Evolutionary conservation across 805 yeast species (phyloP).

Genomic region (Wickerhamomyces silvicola): DNA sequence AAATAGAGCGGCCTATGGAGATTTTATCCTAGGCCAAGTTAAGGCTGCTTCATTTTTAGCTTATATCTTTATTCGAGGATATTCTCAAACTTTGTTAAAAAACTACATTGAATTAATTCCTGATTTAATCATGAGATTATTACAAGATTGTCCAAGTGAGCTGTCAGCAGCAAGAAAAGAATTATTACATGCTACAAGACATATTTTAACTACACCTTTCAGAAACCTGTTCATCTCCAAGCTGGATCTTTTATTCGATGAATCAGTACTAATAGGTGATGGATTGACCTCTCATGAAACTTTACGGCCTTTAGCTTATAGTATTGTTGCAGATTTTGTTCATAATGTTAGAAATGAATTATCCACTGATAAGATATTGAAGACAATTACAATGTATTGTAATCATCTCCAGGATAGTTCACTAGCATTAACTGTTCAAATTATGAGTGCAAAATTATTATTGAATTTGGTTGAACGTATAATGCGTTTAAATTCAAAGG

Average conservation of each 20-base stretch:
- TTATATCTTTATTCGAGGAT: constrained; percentile 81
- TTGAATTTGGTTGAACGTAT: constrained; percentile 86
- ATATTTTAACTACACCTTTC: constrained; percentile 87
- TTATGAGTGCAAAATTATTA: constrained; percentile 90
- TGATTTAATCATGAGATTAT: constrained; percentile 72
- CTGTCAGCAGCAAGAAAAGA: constrained; percentile 89
- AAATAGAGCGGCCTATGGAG: constrained; percentile 77
- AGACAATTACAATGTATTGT: constrained; percentile 79
- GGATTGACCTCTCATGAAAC: constrained; percentile 91
- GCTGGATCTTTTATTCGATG: constrained; percentile 79
- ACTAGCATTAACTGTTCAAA: constrained; percentile 83
- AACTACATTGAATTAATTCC: constrained; percentile 65
- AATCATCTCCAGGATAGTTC: constrained; percentile 73
- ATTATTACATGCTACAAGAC: constrained; percentile 87
- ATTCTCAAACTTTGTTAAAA: constrained; percentile 57
- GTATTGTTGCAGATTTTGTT: constrained; percentile 91
- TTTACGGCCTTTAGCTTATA: constrained; percentile 86
- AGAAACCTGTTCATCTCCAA: constrained; percentile 78
- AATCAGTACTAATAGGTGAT: constrained; percentile 80
- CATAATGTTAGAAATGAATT: constrained; percentile 86
- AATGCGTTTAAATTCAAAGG: constrained; percentile 70
- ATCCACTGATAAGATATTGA: constrained; percentile 77
- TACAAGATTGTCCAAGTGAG: constrained; percentile 95
- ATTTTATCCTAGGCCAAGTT: constrained; percentile 87
- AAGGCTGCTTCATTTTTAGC: constrained; percentile 95